These are phyloP conservation scores for Cronartium quercuum DNA, from an alignment of 1,284 basidiomycete species.

Conservation along the genomic window DNA sequence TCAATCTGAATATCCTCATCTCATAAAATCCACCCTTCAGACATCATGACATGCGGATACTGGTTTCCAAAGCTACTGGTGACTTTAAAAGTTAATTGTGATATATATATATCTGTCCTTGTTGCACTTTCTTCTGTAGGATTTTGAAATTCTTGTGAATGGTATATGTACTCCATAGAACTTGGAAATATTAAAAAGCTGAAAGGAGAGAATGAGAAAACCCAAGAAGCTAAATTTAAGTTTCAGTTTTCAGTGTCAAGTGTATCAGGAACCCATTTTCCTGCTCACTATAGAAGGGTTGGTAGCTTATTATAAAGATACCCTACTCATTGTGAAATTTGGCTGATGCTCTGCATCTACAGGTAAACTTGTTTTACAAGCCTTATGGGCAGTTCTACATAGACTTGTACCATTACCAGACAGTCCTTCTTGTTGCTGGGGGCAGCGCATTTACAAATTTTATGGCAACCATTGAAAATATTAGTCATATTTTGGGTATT, in stretches of 20 bases:
- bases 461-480: conserved; percentile 22
- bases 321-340: too few relatives aligned
- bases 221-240: neutral
- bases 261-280: too few relatives aligned
- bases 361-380: neutral
- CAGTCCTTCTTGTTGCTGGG: conserved; percentile 14
- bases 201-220: neutral
- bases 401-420: conserved; percentile 19
- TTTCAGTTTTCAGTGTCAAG: too few relatives aligned
- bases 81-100: neutral
- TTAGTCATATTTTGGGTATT: neutral
- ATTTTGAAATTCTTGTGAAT: too few relatives aligned
- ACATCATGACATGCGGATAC: neutral
- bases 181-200: neutral
- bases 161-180: neutral
- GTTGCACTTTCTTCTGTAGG: neutral
- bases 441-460: conserved; percentile 28
- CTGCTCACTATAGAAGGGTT: too few relatives aligned
- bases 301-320: too few relatives aligned
- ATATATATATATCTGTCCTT: neutral
- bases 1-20: neutral
- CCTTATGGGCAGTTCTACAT: conserved; percentile 12
- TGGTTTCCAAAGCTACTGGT: conserved; percentile 10
- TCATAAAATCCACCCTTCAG: neutral
- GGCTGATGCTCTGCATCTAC: too few relatives aligned